Base-by-base conservation (phyloP, 2,329 filamentous ascomycete genomes). In the Sclerotinia borealis region DNA sequence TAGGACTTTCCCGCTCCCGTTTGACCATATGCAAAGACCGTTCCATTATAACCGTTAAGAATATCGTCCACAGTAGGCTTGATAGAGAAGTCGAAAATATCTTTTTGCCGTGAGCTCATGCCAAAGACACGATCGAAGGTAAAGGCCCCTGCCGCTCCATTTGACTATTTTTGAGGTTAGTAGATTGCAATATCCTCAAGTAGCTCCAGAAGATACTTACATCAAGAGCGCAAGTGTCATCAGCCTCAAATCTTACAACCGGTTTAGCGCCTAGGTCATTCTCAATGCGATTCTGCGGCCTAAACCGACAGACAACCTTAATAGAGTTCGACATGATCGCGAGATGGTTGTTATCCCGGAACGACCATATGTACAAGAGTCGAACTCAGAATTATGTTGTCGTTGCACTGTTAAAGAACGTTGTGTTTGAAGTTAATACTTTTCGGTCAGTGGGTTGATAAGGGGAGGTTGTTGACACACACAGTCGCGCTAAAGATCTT, bases 81-180 rank as follows among this genome's bases (percentile, higher is more conserved):
- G 77, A 99, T 98, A 48, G 95, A 98, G 80, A 95, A 99, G 78
- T 98, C 91, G 80, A 99, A 99, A 73, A 99, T 92, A 78, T 98
- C 93, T 74, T 85, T 82, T 79, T 99, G 95, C 73, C 86, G 86
- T 73, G 91, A 95, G 77, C 84, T 82, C 91, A 96, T 98, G 76
- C 91, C 92, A 80, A 99, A 99, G 69, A 99, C 92, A 67, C 93
- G 90, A 77, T 99, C 95, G 78, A 98, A 99, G 67, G 95, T 99
- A 77, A 98, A 99, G 76, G 87, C 83, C 65, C 92, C 92, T 69
- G 88, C 81, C 67, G 88, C 89, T 76, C 97, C 93, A 75, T 83
- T 87, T 69, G 92, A 96, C 89, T 96, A 75, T 63, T 74, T 36
- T 63, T 75, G 66, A 78, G 74, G 63, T 73, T 39, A 56, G 49